Evolutionary conservation across 108 stramenopile species (phyloP).

Genomic region (Cyclotella choctawhatcheeana): DNA sequence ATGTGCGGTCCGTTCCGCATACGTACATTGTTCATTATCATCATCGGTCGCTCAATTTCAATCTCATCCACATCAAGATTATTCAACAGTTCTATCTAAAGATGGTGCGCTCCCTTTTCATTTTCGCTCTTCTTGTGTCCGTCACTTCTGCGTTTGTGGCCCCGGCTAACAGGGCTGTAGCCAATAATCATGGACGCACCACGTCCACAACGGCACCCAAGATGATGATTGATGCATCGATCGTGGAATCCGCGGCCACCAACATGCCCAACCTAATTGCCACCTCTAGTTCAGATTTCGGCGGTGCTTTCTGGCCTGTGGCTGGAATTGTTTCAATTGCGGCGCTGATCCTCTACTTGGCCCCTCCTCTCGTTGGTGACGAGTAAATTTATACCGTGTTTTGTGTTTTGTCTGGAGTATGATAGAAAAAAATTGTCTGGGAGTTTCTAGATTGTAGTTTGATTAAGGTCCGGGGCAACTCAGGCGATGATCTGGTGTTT

Average conservation of each 20-base stretch:
- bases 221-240: conserved; percentile 73
- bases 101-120: conserved; percentile 65
- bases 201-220: too few species aligned
- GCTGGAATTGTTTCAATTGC: conserved; percentile 75
- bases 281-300: conserved; percentile 66
- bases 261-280: conserved; percentile 79
- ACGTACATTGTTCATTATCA: too few species aligned
- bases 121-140: conserved; percentile 78
- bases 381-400: conserved; percentile 6
- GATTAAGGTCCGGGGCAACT: too few species aligned
- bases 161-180: conserved; percentile 72
- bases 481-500: too few species aligned
- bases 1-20: too few species aligned
- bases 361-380: conserved; percentile 72
- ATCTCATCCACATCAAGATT: too few species aligned
- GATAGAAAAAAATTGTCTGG: too few species aligned
- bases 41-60: too few species aligned
- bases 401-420: too few species aligned
- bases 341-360: conserved; percentile 82
- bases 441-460: too few species aligned
- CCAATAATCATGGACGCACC: too few species aligned
- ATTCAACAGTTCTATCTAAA: too few species aligned
- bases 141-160: conserved; percentile 86
- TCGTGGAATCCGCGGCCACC: conserved; percentile 64
- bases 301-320: conserved; percentile 85